Evolutionary conservation across 495 filamentous ascomycete genomes (phyloP).

Genomic region (Aspergillus nanangensis): DNA sequence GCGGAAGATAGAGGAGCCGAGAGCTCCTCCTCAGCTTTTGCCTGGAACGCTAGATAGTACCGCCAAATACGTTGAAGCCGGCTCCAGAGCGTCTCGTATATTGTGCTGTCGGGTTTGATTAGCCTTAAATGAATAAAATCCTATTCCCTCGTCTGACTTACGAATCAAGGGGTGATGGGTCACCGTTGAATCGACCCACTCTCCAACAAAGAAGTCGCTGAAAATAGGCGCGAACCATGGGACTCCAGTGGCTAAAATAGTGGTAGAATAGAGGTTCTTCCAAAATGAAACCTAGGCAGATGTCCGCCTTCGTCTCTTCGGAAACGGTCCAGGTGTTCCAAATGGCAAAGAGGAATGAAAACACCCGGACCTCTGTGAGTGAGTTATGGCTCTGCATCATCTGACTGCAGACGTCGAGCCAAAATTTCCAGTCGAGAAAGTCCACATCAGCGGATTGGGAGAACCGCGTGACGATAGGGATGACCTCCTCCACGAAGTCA

Average conservation of each 20-base stretch:
- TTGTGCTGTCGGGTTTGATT: constrained; percentile 25
- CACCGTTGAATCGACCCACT: constrained; percentile 71
- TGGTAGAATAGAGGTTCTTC: constrained; percentile 71
- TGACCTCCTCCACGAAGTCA: constrained; percentile 83
- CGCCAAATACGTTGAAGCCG: constrained; percentile 72
- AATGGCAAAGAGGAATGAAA: constrained; percentile 76
- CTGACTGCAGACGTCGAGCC: constrained; percentile 76
- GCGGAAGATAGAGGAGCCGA: constrained; percentile 62
- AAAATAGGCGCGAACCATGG: constrained; percentile 95
- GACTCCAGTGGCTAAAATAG: constrained; percentile 96
- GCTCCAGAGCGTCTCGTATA: constrained; percentile 65
- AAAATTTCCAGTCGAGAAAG: constrained; percentile 78
- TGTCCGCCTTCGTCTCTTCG: constrained; percentile 59
- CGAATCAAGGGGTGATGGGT: constrained; percentile 62
- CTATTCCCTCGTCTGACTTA: too few relatives aligned
- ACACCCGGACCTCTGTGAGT: constrained; percentile 85
- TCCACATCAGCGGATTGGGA: constrained; percentile 42
- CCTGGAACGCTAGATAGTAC: constrained; percentile 67
- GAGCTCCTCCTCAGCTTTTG: constrained; percentile 55
- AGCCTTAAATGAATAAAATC: too few relatives aligned
- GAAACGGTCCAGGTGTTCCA: constrained; percentile 73
- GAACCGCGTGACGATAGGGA: constrained; percentile 57
- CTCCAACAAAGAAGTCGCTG: constrained; percentile 95
- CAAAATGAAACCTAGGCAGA: constrained; percentile 82
- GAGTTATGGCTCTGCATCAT: constrained; percentile 89